These are phyloP conservation scores for Pseudocercospora musae DNA, from an alignment of 2,329 filamentous ascomycete species.

Conservation along the genomic window DNA sequence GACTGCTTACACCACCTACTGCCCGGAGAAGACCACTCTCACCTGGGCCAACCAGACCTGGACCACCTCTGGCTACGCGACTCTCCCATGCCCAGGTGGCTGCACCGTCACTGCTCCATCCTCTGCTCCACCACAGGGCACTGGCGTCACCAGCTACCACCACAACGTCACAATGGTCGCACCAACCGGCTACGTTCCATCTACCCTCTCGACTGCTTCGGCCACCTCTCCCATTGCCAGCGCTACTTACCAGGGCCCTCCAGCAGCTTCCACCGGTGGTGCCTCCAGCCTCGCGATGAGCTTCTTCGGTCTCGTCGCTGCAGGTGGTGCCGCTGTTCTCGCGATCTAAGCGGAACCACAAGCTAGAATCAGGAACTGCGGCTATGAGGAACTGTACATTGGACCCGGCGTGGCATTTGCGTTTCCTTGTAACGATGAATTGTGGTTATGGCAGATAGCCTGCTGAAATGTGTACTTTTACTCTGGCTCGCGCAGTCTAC, in stretches of 20 bases:
- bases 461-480: slow-evolving; percentile 1
- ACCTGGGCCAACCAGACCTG: slow-evolving; percentile 25
- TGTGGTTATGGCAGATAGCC: neutral
- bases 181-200: slow-evolving; percentile 36
- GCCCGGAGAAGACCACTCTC: slow-evolving; percentile 26
- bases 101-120: slow-evolving; percentile 18
- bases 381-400: neutral
- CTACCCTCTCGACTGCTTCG: slow-evolving; percentile 32
- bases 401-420: neutral
- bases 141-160: slow-evolving; percentile 9
- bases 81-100: slow-evolving; percentile 24
- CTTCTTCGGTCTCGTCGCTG: slow-evolving; percentile 38
- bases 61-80: slow-evolving; percentile 26
- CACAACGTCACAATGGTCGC: slow-evolving; percentile 28
- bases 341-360: slow-evolving; percentile 26
- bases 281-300: slow-evolving; percentile 35
- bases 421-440: neutral
- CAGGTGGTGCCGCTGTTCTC: slow-evolving; percentile 39
- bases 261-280: slow-evolving; percentile 20
- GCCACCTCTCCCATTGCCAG: slow-evolving; percentile 18
- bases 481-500: neutral
- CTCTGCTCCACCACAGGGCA: slow-evolving; percentile 4
- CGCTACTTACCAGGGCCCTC: slow-evolving; percentile 14
- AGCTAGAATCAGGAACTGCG: neutral
- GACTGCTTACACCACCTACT: slow-evolving; percentile 26